Percentiles rank a stretch among this genome's conserved stretches.
Conservation (phyloP, 495 filamentous ascomycete genomes). For the Rostrohypoxylon terebratum region DNA sequence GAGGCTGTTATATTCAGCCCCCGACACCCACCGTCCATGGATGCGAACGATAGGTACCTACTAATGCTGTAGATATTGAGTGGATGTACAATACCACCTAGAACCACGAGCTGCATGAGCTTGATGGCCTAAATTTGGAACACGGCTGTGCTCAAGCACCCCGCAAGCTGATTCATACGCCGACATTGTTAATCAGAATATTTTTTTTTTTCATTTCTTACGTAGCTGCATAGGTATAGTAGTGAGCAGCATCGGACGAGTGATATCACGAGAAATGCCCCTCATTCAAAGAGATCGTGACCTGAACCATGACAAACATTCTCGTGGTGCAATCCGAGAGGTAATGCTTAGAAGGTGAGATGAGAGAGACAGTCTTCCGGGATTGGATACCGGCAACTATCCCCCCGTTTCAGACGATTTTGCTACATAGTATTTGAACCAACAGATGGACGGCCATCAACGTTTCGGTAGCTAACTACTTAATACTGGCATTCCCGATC, state of each 20-base stretch:
- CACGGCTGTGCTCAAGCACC: constrained; percentile 24
- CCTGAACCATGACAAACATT: neutral
- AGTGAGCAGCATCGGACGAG: neutral
- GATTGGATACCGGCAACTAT: neutral
- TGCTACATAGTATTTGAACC: neutral
- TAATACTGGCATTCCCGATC: neutral
- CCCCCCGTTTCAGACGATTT: neutral
- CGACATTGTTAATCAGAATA: neutral
- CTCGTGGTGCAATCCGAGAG: neutral
- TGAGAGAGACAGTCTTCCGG: neutral
- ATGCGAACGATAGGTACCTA: neutral
- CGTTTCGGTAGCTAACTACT: neutral
- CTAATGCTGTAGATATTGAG: neutral
- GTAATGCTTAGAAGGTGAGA: neutral
- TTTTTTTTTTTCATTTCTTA: neutral
- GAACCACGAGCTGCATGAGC: constrained; percentile 3
- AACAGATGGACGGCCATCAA: neutral
- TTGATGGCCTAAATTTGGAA: constrained; percentile 35
- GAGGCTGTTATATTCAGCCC: neutral
- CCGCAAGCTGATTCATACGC: neutral
- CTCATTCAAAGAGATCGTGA: neutral
- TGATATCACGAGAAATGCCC: neutral
- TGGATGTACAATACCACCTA: no score
- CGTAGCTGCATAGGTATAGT: neutral
- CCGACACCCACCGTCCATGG: neutral